phyloP scores from a whole-genome alignment of 352 stramenopile genomes.

The Phytophthora constricta region DNA sequence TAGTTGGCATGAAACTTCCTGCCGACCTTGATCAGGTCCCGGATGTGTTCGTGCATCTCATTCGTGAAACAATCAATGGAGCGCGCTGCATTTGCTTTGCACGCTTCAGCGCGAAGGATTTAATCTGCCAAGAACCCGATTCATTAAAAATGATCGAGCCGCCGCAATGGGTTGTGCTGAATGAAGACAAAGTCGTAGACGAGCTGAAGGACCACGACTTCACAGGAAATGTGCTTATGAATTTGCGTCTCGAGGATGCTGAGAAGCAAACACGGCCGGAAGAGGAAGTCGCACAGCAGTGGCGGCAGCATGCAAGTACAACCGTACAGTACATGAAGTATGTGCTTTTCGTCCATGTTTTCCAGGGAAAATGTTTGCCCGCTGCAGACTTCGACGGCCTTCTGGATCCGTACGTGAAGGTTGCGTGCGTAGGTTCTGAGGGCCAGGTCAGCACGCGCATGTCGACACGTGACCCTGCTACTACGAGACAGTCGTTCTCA shows the following conservation, averaged over 20 bases:
- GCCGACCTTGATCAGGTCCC: slow-evolving; percentile 76
- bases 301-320: slow-evolving; percentile 60
- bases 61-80: slow-evolving; percentile 63
- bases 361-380: slow-evolving; percentile 76
- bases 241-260: slow-evolving; percentile 61
- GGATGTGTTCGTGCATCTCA: slow-evolving; percentile 83
- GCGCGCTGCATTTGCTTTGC: slow-evolving; percentile 80
- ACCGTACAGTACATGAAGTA: slow-evolving; percentile 80
- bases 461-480: slow-evolving; percentile 83
- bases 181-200: slow-evolving; percentile 82
- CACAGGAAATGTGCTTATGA: slow-evolving; percentile 84
- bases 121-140: slow-evolving; percentile 59
- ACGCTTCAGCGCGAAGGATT: slow-evolving; percentile 72
- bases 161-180: slow-evolving; percentile 75
- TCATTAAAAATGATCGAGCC: slow-evolving; percentile 41
- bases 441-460: slow-evolving; percentile 63
- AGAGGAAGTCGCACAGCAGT: slow-evolving; percentile 53
- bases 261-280: slow-evolving; percentile 24
- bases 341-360: slow-evolving; percentile 84
- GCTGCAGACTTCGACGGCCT: slow-evolving; percentile 78
- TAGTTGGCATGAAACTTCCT: slow-evolving; percentile 63
- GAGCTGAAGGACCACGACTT: slow-evolving; percentile 86
- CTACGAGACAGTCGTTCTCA: slow-evolving; percentile 84
- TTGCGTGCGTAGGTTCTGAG: slow-evolving; percentile 81
- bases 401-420: slow-evolving; percentile 85